Percentiles rank a stretch among this genome's conserved stretches.
Conservation (phyloP, 768 basidiomycete species). For the Podaxis mareebaensis region DNA sequence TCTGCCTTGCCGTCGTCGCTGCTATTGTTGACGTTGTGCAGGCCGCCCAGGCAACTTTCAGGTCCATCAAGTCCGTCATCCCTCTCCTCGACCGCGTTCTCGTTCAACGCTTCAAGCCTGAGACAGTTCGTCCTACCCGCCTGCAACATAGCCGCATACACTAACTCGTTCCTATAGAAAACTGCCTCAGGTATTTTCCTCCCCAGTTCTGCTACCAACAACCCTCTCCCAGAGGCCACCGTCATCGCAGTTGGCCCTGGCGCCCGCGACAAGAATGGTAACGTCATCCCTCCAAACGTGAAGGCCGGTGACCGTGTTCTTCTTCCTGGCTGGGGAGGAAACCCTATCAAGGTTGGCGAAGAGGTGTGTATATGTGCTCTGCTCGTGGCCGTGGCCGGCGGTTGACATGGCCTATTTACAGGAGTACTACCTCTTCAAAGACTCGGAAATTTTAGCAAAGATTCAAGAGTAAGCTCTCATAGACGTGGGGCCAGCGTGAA, state of each 20-base stretch:
- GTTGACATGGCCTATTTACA: slow-evolving; percentile 30
- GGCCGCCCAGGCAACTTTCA: slow-evolving; percentile 93
- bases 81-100: slow-evolving; percentile 96
- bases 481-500: background rate
- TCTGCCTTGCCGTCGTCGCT: background rate
- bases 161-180: slow-evolving; percentile 59
- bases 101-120: slow-evolving; percentile 96
- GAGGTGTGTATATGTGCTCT: slow-evolving; percentile 60
- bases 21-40: slow-evolving; percentile 24
- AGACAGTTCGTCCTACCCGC: slow-evolving; percentile 65
- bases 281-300: slow-evolving; percentile 71
- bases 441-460: slow-evolving; percentile 94
- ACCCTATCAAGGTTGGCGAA: slow-evolving; percentile 93
- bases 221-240: slow-evolving; percentile 93
- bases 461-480: slow-evolving; percentile 72
- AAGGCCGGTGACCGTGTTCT: slow-evolving; percentile 91
- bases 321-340: slow-evolving; percentile 96
- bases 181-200: slow-evolving; percentile 96
- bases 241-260: slow-evolving; percentile 97
- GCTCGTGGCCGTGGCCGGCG: background rate
- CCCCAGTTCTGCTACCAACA: slow-evolving; percentile 83
- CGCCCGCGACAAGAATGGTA: slow-evolving; percentile 85
- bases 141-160: background rate
- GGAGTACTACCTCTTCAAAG: slow-evolving; percentile 96
- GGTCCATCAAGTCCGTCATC: slow-evolving; percentile 85